A percentile compares a stretch with the other conserved stretches of the same genome.
These are phyloP conservation scores for Hypoxylon crocopeplum DNA, from an alignment of 495 filamentous ascomycete genomes.

Conservation along the genomic window DNA sequence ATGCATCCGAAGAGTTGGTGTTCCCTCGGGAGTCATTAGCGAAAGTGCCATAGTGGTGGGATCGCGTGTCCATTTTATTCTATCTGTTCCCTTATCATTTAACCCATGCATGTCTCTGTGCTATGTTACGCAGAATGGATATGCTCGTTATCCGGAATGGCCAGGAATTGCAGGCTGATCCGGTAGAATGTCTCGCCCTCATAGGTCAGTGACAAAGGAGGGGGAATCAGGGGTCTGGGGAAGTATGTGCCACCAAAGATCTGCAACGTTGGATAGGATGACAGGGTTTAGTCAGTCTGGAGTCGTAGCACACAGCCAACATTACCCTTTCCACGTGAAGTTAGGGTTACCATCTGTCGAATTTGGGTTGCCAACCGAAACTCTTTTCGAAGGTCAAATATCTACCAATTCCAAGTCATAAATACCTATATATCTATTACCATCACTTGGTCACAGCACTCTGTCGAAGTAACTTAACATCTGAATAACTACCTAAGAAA, in stretches of 20 bases:
- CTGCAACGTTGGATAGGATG: conserved; percentile 18
- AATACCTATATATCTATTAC: no score
- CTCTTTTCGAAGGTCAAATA: no score
- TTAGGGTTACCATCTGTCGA: no score
- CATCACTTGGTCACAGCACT: no score
- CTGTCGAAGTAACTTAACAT: no score
- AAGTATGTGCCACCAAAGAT: not conserved
- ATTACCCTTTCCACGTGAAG: no score
- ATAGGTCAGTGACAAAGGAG: conserved; percentile 32
- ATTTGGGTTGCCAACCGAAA: no score
- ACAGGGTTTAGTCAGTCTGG: no score
- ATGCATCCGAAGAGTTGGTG: conserved; percentile 22
- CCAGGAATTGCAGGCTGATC: conserved; percentile 29
- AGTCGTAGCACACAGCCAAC: no score
- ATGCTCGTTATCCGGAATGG: conserved; percentile 27
- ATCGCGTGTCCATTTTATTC: conserved; percentile 36
- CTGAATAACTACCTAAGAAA: no score
- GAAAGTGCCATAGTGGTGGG: conserved; percentile 33
- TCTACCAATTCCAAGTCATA: no score
- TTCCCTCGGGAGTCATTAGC: no score
- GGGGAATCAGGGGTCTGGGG: conserved; percentile 24
- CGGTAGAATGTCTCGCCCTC: conserved; percentile 27
- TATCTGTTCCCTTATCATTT: conserved; percentile 22
- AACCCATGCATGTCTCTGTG: conserved; percentile 12
- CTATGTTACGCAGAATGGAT: not conserved